phyloP scores from a whole-genome alignment of 345 rosid species.

The Arabidopsis suecica region DNA sequence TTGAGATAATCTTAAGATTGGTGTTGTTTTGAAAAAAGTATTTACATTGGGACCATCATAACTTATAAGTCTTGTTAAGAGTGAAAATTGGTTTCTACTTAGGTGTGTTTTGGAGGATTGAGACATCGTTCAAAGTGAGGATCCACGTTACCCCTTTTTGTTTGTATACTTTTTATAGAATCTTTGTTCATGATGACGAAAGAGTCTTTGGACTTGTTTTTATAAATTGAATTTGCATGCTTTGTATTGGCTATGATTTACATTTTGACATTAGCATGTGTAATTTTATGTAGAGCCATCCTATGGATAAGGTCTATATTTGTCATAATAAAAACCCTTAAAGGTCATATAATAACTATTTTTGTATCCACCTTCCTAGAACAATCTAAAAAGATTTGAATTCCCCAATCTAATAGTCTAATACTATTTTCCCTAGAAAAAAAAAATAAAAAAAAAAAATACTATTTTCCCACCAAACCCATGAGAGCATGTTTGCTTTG shows the following conservation, averaged over 20 bases:
- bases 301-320: not conserved
- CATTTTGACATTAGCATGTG: slow-evolving; percentile 15
- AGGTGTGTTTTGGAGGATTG: not conserved
- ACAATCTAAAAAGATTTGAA: slow-evolving; percentile 40
- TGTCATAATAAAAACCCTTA: not conserved
- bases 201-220: not conserved
- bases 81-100: not conserved
- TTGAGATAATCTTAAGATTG: not conserved
- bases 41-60: not conserved
- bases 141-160: slow-evolving; percentile 3
- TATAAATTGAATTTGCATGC: not conserved
- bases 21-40: not conserved
- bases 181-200: slow-evolving; percentile 8
- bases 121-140: not conserved
- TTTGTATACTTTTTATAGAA: not conserved
- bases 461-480: slow-evolving; percentile 32
- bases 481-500: slow-evolving; percentile 11
- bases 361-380: slow-evolving; percentile 44
- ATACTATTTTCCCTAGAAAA: slow-evolving; percentile 9
- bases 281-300: slow-evolving; percentile 1
- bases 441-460: not conserved
- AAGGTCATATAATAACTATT: slow-evolving; percentile 18
- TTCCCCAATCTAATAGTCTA: slow-evolving; percentile 5
- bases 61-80: not conserved
- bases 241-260: not conserved